Evolutionary conservation across 2,329 filamentous ascomycete genomes (phyloP).

Genomic region (Hypomyces rosellus): DNA sequence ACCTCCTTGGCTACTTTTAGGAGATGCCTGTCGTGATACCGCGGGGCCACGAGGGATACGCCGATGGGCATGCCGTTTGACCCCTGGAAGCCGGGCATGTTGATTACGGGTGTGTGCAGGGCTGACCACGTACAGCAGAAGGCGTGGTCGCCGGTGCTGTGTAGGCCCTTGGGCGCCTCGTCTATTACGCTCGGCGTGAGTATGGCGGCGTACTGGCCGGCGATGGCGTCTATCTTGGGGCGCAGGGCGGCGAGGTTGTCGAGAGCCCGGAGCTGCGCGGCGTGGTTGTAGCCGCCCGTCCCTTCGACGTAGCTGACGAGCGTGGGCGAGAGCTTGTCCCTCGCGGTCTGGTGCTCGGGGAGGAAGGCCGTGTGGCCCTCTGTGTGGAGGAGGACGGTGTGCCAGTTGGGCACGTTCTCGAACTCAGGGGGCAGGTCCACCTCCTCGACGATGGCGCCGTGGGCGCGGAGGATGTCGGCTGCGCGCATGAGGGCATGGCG

Average conservation of each 20-base stretch:
- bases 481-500: slow-evolving; percentile 36
- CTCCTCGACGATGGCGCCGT: slow-evolving; percentile 52
- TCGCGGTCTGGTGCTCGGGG: slow-evolving; percentile 44
- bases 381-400: slow-evolving; percentile 40
- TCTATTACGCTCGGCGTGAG: slow-evolving; percentile 53
- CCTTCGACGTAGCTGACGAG: slow-evolving; percentile 49
- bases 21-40: slow-evolving; percentile 41
- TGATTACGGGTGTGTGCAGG: slow-evolving; percentile 57
- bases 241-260: slow-evolving; percentile 49
- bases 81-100: slow-evolving; percentile 57
- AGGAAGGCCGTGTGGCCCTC: slow-evolving; percentile 51
- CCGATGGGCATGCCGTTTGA: slow-evolving; percentile 51
- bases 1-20: slow-evolving; percentile 35
- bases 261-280: slow-evolving; percentile 43
- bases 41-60: slow-evolving; percentile 43
- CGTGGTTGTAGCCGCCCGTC: slow-evolving; percentile 32
- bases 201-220: slow-evolving; percentile 45
- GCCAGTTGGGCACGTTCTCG: slow-evolving; percentile 43
- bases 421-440: slow-evolving; percentile 47
- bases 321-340: slow-evolving; percentile 38
- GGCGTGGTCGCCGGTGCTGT: slow-evolving; percentile 47
- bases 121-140: slow-evolving; percentile 49
- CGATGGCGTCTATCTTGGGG: slow-evolving; percentile 48
- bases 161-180: slow-evolving; percentile 49
- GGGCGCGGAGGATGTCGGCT: slow-evolving; percentile 29